Percentiles rank a stretch among this genome's conserved stretches.
phyloP scores from a whole-genome alignment of 2,329 filamentous ascomycete species.

The Mycocentrospora acerina region DNA sequence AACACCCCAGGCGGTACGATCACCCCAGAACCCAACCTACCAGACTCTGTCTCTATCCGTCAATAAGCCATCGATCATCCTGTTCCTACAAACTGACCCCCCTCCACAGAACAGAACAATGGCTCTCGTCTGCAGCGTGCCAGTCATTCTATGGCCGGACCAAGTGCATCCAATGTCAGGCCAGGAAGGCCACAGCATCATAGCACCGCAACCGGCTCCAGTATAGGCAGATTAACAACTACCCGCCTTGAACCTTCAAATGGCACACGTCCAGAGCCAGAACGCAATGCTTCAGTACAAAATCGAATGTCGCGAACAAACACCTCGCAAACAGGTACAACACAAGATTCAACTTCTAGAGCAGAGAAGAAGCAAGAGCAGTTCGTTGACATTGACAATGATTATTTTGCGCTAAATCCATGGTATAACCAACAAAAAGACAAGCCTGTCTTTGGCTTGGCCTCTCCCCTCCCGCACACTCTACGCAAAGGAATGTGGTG shows the following conservation, averaged over 20 bases:
- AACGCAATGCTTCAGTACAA: constrained; percentile 7
- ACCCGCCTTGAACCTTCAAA: constrained; percentile 4
- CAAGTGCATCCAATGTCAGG: constrained; percentile 6
- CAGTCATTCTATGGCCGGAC: constrained; percentile 2
- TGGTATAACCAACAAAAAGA: constrained; percentile 56
- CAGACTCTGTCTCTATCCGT: no score
- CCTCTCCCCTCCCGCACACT: constrained; percentile 56
- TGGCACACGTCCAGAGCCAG: constrained; percentile 6
- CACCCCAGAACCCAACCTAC: no score
- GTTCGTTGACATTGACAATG: constrained; percentile 49
- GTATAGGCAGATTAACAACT: constrained; percentile 19
- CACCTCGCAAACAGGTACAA: constrained; percentile 13
- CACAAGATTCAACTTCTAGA: constrained; percentile 12
- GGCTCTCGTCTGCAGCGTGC: constrained; percentile 2
- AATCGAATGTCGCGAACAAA: constrained; percentile 14
- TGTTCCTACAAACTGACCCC: not conserved
- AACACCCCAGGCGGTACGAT: constrained; percentile 7
- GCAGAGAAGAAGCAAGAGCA: constrained; percentile 31
- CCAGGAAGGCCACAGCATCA: constrained; percentile 12
- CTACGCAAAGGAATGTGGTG: constrained; percentile 54
- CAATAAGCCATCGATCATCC: not conserved
- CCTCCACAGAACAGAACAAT: constrained; percentile 2
- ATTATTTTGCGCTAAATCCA: constrained; percentile 56
- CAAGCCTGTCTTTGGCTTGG: constrained; percentile 57
- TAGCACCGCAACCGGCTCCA: constrained; percentile 13